Percentiles rank a stretch among this genome's conserved stretches.
Evolutionary conservation across 176 grass and related monocot genomes (phyloP).

Genomic region (Zizania latifolia): DNA sequence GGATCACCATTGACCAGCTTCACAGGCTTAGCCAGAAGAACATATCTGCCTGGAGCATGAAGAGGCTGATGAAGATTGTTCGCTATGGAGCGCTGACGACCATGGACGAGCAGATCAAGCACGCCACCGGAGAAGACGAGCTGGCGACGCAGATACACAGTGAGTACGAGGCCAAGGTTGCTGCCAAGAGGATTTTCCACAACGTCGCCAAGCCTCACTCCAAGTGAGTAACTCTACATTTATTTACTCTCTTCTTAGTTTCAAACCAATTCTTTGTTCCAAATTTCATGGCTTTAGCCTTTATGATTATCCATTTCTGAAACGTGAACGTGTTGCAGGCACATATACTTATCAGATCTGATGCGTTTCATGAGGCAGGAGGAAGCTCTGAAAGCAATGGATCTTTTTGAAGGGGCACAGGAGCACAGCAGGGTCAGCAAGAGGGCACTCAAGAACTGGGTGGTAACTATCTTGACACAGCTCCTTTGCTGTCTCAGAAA

Average conservation of each 20-base stretch:
- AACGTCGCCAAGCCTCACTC: conserved; percentile 69
- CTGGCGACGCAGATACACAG: conserved; percentile 64
- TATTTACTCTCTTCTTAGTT: too few relatives aligned
- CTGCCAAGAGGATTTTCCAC: conserved; percentile 81
- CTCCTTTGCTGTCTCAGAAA: neutral
- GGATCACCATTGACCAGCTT: conserved; percentile 78
- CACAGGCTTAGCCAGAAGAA: conserved; percentile 89
- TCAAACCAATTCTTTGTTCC: neutral
- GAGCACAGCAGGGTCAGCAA: conserved; percentile 75
- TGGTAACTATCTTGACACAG: conserved; percentile 40
- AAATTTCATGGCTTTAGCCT: neutral
- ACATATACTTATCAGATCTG: conserved; percentile 78
- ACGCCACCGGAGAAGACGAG: conserved; percentile 48
- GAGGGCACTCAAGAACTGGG: conserved; percentile 80
- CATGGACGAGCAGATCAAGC: conserved; percentile 66
- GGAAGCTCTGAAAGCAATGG: conserved; percentile 71
- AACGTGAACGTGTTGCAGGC: conserved; percentile 37
- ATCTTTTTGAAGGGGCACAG: conserved; percentile 73
- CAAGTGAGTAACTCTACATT: conserved; percentile 38
- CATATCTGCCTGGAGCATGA: conserved; percentile 97
- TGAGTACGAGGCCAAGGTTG: conserved; percentile 81
- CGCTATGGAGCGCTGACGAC: conserved; percentile 69
- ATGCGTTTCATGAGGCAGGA: conserved; percentile 82
- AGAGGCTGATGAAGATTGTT: conserved; percentile 84
- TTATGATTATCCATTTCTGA: neutral